A percentile compares a stretch with the other conserved stretches of the same genome.
These are phyloP conservation scores for Sphenostylis stenocarpa DNA, from an alignment of 306 rosid species.

Conservation along the genomic window DNA sequence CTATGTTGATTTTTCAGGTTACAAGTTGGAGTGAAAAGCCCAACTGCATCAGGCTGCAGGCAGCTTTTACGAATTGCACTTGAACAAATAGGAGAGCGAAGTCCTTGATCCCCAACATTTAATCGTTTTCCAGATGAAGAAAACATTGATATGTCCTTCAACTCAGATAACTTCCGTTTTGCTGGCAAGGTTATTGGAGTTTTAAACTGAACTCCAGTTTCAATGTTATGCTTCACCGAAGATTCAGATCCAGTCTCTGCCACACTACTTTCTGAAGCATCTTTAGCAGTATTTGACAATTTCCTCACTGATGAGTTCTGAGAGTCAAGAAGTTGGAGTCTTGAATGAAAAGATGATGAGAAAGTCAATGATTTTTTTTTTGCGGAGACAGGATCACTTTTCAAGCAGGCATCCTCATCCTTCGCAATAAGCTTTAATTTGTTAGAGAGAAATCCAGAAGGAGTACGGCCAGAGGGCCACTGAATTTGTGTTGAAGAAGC, in stretches of 20 bases:
- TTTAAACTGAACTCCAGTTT: slow-evolving; percentile 69
- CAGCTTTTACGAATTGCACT: slow-evolving; percentile 53
- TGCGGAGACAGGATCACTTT: slow-evolving; percentile 48
- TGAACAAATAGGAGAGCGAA: slow-evolving; percentile 72
- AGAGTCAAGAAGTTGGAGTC: slow-evolving; percentile 54
- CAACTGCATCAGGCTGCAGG: slow-evolving; percentile 54
- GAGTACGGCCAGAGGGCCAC: slow-evolving; percentile 88
- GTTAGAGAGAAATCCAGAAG: slow-evolving; percentile 67
- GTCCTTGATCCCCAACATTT: slow-evolving; percentile 69
- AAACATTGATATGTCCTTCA: slow-evolving; percentile 61
- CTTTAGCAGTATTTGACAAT: slow-evolving; percentile 48
- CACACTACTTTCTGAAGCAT: slow-evolving; percentile 45
- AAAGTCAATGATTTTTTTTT: slow-evolving; percentile 74
- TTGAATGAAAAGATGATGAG: slow-evolving; percentile 70
- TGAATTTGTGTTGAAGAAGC: slow-evolving; percentile 58
- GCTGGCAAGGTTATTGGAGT: slow-evolving; percentile 68
- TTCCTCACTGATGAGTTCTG: slow-evolving; percentile 47
- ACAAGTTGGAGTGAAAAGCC: slow-evolving; percentile 59
- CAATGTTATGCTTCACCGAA: slow-evolving; percentile 44
- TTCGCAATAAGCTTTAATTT: slow-evolving; percentile 53
- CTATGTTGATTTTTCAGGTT: slow-evolving; percentile 57
- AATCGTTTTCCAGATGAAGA: slow-evolving; percentile 70
- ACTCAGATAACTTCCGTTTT: slow-evolving; percentile 73
- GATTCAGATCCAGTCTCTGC: slow-evolving; percentile 52
- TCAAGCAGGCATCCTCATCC: slow-evolving; percentile 62